Evolutionary conservation across 495 filamentous ascomycete species (phyloP), one percentile per base, ranked within the genome.

Genomic region (Hypomontagnella monticulosa): DNA sequence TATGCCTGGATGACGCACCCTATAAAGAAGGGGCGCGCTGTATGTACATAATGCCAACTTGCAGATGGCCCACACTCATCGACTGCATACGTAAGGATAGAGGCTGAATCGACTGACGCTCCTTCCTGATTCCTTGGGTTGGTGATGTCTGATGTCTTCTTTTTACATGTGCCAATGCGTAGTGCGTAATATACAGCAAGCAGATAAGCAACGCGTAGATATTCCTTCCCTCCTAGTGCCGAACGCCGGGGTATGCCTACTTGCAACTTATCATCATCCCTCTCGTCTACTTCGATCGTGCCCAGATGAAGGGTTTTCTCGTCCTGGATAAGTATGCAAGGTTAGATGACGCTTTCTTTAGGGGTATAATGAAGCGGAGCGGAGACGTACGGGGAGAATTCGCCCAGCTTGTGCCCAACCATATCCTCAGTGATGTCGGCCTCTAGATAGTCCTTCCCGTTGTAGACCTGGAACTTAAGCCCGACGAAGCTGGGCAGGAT

Each of bases 401-500:
- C 96, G 62, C 95, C 95, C 71, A 99, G 82, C 79, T 98, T 99
- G 76, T 96, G 89, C 40, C 96, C 95, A 12, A 99, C 96, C 96
- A 99, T 98, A 73, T 98, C 92, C 77, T 97, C 94, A 38, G 93
- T 97, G 60, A 99, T 89, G 44, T 82, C 81, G 30, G 98, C 81
- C 74, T 98, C 96, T 61, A 91, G 75, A 73, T 99, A 99, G 1
- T 83, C 86, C 84, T 97, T 98, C 66, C 95, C 95, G 76, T 97
- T 98, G 73, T 99, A 90, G 16, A 99, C 86, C 71, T 94, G 90
- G 78, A 98, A 99, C 71, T 87, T 89, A 67, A 96, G 80, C 5
- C 95, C 96, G 23, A 99, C 93, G 76, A 98, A 98, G 75, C 92
- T 96, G 37, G 95, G 95, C 18, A 98, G 85, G 71, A 99, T 97